A percentile compares a stretch with the other conserved stretches of the same genome.
phyloP scores from a whole-genome alignment of 805 yeast genomes.

The Suhomyces sp. region DNA sequence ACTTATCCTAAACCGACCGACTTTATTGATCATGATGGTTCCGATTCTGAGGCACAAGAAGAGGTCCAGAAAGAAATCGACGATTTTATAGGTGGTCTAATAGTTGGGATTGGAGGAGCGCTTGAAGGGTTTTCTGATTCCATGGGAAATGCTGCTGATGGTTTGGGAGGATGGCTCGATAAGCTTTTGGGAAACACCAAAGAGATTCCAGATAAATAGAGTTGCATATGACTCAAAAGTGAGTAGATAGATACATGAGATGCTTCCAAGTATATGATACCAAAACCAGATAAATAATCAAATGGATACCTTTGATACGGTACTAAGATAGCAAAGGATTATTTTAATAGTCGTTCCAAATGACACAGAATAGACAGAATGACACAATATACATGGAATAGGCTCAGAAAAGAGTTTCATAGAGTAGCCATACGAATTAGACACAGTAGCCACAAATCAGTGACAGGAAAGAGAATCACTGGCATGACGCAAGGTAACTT shows the following conservation, averaged over 20 bases:
- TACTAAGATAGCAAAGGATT: no score
- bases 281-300: neutral
- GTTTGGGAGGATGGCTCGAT: neutral
- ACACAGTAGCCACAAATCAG: no score
- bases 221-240: neutral
- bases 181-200: neutral
- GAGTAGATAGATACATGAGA: neutral
- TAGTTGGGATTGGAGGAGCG: neutral
- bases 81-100: neutral
- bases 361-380: no score
- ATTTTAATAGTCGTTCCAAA: no score
- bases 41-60: neutral
- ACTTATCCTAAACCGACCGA: slow-evolving; percentile 28
- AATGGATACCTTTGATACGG: neutral
- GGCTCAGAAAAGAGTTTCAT: no score
- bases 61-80: neutral
- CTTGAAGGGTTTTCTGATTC: neutral
- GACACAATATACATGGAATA: no score
- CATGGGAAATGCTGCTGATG: neutral
- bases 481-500: no score
- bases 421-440: no score
- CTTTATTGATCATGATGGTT: slow-evolving; percentile 7
- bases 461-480: no score
- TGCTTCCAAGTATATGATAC: neutral
- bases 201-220: neutral